Evolutionary conservation across 2,329 filamentous ascomycete species (phyloP).

Genomic region (Rosellinia necatrix): DNA sequence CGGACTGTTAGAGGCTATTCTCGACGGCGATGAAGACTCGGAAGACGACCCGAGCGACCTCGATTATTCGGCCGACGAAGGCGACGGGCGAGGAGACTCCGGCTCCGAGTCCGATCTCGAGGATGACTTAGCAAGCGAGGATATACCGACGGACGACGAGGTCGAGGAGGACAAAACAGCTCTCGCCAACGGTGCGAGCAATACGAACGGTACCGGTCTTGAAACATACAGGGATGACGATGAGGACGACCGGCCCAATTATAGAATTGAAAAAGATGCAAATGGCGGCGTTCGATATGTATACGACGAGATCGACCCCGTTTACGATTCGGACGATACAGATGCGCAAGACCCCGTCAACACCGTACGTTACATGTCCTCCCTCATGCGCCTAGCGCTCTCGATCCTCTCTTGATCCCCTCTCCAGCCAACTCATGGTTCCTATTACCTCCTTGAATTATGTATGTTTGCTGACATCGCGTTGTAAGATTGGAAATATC

Average conservation of each 20-base stretch:
- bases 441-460: too few relatives aligned
- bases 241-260: slow-evolving; percentile 46
- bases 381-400: too few relatives aligned
- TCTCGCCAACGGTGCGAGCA: slow-evolving; percentile 41
- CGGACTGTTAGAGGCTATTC: slow-evolving; percentile 57
- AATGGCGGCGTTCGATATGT: slow-evolving; percentile 90
- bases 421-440: too few relatives aligned
- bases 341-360: slow-evolving; percentile 80
- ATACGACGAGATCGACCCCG: slow-evolving; percentile 90
- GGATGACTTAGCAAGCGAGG: slow-evolving; percentile 47
- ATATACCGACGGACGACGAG: slow-evolving; percentile 49
- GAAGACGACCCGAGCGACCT: slow-evolving; percentile 50
- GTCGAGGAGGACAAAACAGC: slow-evolving; percentile 42
- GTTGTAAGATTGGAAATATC: slow-evolving; percentile 76
- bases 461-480: slow-evolving; percentile 3
- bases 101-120: slow-evolving; percentile 48
- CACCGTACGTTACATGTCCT: slow-evolving; percentile 52
- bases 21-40: slow-evolving; percentile 55
- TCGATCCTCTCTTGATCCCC: too few relatives aligned
- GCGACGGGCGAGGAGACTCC: slow-evolving; percentile 50
- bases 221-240: background rate
- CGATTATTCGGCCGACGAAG: slow-evolving; percentile 41
- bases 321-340: slow-evolving; percentile 95
- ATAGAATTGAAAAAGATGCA: slow-evolving; percentile 73
- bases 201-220: slow-evolving; percentile 45